A percentile compares a stretch with the other conserved stretches of the same genome.
Evolutionary conservation across 495 filamentous ascomycete species (phyloP).

Genomic region (Viridothelium virens): DNA sequence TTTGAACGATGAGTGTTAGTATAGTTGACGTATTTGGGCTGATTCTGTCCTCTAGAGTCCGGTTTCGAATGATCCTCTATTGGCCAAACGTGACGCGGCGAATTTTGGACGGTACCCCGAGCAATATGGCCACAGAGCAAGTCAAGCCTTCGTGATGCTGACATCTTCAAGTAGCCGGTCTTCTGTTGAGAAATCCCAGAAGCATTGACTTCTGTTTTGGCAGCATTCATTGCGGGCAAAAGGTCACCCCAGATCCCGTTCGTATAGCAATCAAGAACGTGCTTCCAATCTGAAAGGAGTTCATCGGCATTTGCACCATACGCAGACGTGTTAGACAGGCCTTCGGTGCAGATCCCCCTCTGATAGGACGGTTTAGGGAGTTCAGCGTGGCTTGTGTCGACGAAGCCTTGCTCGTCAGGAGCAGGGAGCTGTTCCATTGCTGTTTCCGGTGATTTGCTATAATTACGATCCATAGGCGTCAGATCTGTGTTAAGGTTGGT

Average conservation of each 20-base stretch:
- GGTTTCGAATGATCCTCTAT: neutral
- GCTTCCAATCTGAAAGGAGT: neutral
- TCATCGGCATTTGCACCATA: neutral
- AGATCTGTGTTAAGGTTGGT: too few species aligned
- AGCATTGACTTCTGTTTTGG: neutral
- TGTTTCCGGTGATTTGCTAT: too few species aligned
- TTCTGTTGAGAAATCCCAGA: neutral
- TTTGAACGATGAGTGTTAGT: neutral
- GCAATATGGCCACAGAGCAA: neutral
- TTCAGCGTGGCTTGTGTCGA: too few species aligned
- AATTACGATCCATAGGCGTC: too few species aligned
- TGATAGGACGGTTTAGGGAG: too few species aligned
- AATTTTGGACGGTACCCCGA: neutral
- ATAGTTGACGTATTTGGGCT: neutral
- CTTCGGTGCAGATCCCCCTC: too few species aligned
- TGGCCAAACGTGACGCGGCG: neutral
- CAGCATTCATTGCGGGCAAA: neutral
- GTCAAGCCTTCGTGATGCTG: neutral
- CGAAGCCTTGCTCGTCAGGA: too few species aligned
- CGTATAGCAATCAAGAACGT: conserved; percentile 4
- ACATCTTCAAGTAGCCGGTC: neutral
- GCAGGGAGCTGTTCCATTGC: too few species aligned
- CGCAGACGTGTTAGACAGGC: neutral
- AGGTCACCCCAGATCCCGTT: conserved; percentile 2
- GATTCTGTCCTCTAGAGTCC: neutral